phyloP scores from a whole-genome alignment of 345 rosid species.

The Cardamine resedifolia region DNA sequence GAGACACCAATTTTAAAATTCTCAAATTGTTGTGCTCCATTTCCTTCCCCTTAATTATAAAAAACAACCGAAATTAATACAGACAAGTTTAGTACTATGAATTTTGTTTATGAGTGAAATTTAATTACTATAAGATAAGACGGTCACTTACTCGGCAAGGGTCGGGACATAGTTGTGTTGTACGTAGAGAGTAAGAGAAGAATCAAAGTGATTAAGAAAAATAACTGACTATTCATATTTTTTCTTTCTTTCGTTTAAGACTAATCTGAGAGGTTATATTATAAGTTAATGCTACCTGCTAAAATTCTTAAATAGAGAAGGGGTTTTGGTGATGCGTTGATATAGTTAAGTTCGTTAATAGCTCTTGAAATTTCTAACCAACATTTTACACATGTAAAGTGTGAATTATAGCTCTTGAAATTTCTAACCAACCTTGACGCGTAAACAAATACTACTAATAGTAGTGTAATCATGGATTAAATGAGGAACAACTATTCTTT shows the following conservation, averaged over 20 bases:
- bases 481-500: not conserved
- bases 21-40: not conserved
- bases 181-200: conserved; percentile 13
- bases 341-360: not conserved
- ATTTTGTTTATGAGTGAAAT: not conserved
- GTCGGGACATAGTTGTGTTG: conserved; percentile 13
- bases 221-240: not conserved
- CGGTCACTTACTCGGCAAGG: conserved; percentile 17
- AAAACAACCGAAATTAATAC: too few relatives aligned
- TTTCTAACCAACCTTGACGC: not conserved
- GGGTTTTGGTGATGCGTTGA: not conserved
- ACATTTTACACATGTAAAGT: not conserved
- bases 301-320: not conserved
- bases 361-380: too few relatives aligned
- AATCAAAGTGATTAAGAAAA: not conserved
- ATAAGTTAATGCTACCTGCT: not conserved
- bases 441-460: not conserved
- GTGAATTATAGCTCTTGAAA: not conserved
- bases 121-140: not conserved
- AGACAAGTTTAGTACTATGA: too few relatives aligned
- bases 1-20: not conserved
- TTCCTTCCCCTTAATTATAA: not conserved
- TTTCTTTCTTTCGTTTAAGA: not conserved
- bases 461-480: not conserved
- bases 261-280: not conserved